These are phyloP conservation scores for Blastocystis sp. DNA, from an alignment of 352 stramenopile genomes.

Conservation along the genomic window DNA sequence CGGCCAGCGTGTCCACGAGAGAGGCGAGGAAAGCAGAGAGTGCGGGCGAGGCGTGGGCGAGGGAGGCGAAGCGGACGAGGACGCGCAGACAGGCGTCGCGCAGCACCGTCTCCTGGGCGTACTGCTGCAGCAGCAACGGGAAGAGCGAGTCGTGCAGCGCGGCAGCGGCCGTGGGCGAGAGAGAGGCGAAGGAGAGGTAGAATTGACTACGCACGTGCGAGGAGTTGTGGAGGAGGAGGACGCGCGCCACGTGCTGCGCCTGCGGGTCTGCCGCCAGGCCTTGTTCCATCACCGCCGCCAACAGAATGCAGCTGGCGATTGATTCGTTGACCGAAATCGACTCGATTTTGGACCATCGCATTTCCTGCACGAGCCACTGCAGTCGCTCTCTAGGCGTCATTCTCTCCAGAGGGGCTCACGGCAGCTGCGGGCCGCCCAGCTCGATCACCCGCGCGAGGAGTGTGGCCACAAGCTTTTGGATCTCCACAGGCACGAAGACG, in stretches of 20 bases:
- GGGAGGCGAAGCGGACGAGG: background rate
- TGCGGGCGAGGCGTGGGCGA: background rate
- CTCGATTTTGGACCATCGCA: background rate
- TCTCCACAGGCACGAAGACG: background rate
- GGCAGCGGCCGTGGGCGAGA: too few species aligned
- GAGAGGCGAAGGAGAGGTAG: background rate
- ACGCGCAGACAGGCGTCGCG: background rate
- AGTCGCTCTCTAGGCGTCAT: background rate
- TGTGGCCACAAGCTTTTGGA: background rate
- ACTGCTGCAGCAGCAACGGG: background rate
- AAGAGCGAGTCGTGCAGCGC: background rate
- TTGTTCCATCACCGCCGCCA: background rate
- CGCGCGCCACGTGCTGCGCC: background rate
- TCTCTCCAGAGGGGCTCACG: background rate
- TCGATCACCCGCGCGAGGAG: background rate
- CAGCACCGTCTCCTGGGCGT: background rate
- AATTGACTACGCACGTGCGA: background rate
- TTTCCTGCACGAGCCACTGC: background rate
- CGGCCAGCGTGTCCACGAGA: background rate
- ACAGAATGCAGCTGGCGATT: background rate
- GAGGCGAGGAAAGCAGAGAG: background rate
- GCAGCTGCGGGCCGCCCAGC: background rate
- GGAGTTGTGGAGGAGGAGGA: background rate
- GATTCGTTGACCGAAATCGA: background rate
- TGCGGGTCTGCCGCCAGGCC: background rate